A percentile compares a stretch with the other conserved stretches of the same genome.
Evolutionary conservation across 1,284 basidiomycete genomes (phyloP).

Genomic region (Papiliotrema flavescens): DNA sequence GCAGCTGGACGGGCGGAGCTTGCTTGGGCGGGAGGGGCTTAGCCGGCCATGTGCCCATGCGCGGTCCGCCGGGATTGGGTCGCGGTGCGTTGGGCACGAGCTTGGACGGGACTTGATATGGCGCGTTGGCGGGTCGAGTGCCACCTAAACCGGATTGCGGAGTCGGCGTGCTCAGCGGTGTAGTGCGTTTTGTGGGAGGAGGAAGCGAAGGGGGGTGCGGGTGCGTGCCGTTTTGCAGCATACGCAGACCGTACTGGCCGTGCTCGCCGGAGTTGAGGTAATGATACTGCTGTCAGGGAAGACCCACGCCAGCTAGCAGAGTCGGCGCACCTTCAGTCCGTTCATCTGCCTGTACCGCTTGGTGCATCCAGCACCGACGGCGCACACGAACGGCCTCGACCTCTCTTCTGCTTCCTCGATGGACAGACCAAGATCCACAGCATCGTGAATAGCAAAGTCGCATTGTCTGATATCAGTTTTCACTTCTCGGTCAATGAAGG

Average conservation of each 20-base stretch:
- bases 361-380: constrained; percentile 77
- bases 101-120: constrained; percentile 3
- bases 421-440: constrained; percentile 63
- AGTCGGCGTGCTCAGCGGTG: neutral
- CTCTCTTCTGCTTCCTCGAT: constrained; percentile 77
- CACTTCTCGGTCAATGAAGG: neutral
- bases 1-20: constrained; percentile 4
- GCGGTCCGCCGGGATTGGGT: neutral
- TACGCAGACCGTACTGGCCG: constrained; percentile 75
- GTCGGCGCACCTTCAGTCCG: constrained; percentile 60
- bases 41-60: constrained; percentile 7
- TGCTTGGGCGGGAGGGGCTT: constrained; percentile 3
- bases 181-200: constrained; percentile 11
- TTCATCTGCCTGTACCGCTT: constrained; percentile 99
- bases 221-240: constrained; percentile 80
- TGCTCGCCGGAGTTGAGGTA: constrained; percentile 96
- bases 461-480: constrained; percentile 60
- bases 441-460: constrained; percentile 79
- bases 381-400: constrained; percentile 79
- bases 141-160: neutral
- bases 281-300: constrained; percentile 60
- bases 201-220: constrained; percentile 40
- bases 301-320: neutral
- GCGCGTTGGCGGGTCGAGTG: neutral
- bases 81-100: neutral